Evolutionary conservation across 139 green algal species (phyloP).

Genomic region (Closterium sp.): DNA sequence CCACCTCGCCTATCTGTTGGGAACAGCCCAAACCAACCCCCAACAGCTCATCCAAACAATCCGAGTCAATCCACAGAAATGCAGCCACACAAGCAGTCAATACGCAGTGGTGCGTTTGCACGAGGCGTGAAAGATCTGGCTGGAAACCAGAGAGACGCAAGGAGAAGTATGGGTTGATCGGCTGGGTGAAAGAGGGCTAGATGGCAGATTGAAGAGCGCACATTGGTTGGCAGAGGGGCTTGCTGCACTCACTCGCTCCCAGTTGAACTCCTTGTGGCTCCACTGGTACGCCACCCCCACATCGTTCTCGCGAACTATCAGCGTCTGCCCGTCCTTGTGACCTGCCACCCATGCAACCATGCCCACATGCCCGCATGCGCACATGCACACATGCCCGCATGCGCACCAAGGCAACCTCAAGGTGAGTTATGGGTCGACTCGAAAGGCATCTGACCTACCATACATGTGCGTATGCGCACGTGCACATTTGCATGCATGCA

Average conservation of each 20-base stretch:
- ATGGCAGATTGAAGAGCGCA: too few species aligned
- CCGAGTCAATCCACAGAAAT: not conserved
- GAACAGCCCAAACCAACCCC: conserved; percentile 13
- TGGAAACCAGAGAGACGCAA: too few species aligned
- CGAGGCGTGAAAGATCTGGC: too few species aligned
- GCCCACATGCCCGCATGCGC: not conserved
- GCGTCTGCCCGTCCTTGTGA: conserved; percentile 64
- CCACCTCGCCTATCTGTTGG: conserved; percentile 17
- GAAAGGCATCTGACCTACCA: too few species aligned
- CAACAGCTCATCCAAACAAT: not conserved
- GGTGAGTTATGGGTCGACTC: too few species aligned
- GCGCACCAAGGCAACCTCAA: too few species aligned
- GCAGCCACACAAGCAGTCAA: too few species aligned
- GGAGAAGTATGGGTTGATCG: too few species aligned
- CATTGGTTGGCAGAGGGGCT: too few species aligned
- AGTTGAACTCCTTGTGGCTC: conserved; percentile 65
- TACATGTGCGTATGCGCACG: not conserved
- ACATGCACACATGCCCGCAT: not conserved
- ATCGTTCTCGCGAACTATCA: conserved; percentile 68
- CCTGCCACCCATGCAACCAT: conserved; percentile 50
- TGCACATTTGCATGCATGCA: not conserved
- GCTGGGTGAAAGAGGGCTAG: too few species aligned
- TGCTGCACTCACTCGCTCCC: conserved; percentile 76
- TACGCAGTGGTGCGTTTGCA: too few species aligned
- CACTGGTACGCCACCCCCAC: conserved; percentile 79